Conservation (phyloP, 768 basidiomycete genomes). For the Auricularia heimuer region DNA sequence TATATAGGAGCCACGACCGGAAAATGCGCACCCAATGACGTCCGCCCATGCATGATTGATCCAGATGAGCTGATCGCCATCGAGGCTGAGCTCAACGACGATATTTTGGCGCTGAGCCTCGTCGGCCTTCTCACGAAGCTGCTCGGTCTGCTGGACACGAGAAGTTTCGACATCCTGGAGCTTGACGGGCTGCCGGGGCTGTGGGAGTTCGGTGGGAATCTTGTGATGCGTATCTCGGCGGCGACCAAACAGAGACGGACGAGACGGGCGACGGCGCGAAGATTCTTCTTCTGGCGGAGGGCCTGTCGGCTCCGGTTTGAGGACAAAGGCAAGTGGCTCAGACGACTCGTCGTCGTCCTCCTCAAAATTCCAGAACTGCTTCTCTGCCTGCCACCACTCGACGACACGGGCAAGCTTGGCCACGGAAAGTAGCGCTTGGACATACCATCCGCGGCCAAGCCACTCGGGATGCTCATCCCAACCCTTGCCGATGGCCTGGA, state of each 20-base stretch:
- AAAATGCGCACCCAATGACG: conserved; percentile 67
- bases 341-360: conserved; percentile 84
- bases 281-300: conserved; percentile 20
- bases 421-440: conserved; percentile 89
- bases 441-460: conserved; percentile 97
- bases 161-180: conserved; percentile 8
- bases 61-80: conserved; percentile 93
- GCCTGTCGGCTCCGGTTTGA: conserved; percentile 65
- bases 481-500: conserved; percentile 83
- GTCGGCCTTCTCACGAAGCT: conserved; percentile 82
- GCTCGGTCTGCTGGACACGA: conserved; percentile 78
- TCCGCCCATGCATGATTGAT: conserved; percentile 92
- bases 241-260: not conserved
- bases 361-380: conserved; percentile 99
- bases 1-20: not conserved
- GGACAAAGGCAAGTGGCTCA: conserved; percentile 87
- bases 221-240: not conserved
- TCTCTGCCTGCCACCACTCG: conserved; percentile 99
- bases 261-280: not conserved
- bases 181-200: not conserved
- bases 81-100: conserved; percentile 86
- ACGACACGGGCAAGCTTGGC: conserved; percentile 93
- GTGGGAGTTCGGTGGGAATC: not conserved
- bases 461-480: conserved; percentile 99
- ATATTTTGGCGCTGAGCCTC: conserved; percentile 94